phyloP scores from a whole-genome alignment of 2,329 filamentous ascomycete genomes.

The Akanthomyces dipterigenus region DNA sequence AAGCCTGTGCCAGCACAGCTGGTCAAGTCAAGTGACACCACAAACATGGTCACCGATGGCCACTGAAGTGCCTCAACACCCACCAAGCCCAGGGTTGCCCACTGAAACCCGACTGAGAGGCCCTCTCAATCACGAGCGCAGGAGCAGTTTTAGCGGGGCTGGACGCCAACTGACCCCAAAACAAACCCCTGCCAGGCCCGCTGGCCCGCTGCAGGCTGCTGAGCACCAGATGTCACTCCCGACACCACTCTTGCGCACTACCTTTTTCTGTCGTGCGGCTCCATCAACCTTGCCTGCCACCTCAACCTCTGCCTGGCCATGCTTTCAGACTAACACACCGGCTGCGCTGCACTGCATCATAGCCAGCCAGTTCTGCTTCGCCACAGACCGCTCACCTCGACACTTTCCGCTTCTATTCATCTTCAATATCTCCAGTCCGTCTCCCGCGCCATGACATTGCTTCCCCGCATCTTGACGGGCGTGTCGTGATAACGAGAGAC shows the following conservation, averaged over 20 bases:
- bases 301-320: not conserved
- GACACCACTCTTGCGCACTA: not conserved
- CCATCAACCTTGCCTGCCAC: not conserved
- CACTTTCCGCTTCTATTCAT: not conserved
- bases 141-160: too few relatives aligned
- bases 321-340: not conserved
- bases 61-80: too few relatives aligned
- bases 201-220: too few relatives aligned
- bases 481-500: not conserved
- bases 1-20: too few relatives aligned
- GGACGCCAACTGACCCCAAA: too few relatives aligned
- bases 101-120: too few relatives aligned
- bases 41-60: too few relatives aligned
- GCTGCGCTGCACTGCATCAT: not conserved
- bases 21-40: too few relatives aligned
- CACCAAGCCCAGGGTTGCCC: too few relatives aligned
- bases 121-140: too few relatives aligned
- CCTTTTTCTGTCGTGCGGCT: not conserved
- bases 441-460: not conserved
- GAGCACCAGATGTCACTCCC: not conserved
- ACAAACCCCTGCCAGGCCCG: too few relatives aligned
- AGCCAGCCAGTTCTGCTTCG: not conserved
- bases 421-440: not conserved
- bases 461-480: constrained; percentile 12
- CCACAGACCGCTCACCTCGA: not conserved